Base-by-base conservation (phyloP, 2,329 filamentous ascomycete genomes). In the Aspergillus clavatus region DNA sequence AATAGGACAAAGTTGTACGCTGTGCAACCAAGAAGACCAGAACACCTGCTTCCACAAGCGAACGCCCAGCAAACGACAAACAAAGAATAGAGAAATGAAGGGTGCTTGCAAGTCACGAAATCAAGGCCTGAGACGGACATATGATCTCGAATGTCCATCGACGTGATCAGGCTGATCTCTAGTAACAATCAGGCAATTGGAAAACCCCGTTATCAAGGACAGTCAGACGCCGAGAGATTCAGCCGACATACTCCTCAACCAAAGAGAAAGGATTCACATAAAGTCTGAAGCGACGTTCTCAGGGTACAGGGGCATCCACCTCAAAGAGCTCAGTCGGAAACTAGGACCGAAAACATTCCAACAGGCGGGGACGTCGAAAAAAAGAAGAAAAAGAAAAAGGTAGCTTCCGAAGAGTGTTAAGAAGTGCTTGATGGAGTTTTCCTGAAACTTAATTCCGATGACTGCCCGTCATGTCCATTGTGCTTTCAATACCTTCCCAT, bases 401-500 rank as follows among this genome's bases (percentile, higher is more conserved):
- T n/a, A n/a, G n/a, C n/a, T n/a, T n/a, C n/a, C n/a, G n/a, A n/a
- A n/a, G n/a, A n/a, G n/a, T n/a, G n/a, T n/a, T n/a, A n/a, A n/a
- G n/a, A n/a, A n/a, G n/a, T n/a, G n/a, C n/a, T n/a, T n/a, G n/a
- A n/a, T n/a, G n/a, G n/a, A n/a, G 24, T 29, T 16, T 14, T 16
- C 12, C 27, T 19, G 6, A 23, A 33, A 21, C 18, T 36, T 47
- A 52, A 40, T 53, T 49, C 29, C 50, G 55, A 42, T 52, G 48
- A 38, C 48, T 53, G 27, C 64, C 62, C 14, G 67, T 70, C 45
- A 70, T 49, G 35, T 70, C 67, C 39, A 57, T 60, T 12, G 68
- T 71, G 45, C 66, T 70, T 48, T 71, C 68, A 49, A 71, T 67
- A 4, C 68, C 68, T 45, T 71, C 68, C 68, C 68, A 71, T 2